Conservation (phyloP, 768 basidiomycete genomes). For the Boletus rex-veris region DNA sequence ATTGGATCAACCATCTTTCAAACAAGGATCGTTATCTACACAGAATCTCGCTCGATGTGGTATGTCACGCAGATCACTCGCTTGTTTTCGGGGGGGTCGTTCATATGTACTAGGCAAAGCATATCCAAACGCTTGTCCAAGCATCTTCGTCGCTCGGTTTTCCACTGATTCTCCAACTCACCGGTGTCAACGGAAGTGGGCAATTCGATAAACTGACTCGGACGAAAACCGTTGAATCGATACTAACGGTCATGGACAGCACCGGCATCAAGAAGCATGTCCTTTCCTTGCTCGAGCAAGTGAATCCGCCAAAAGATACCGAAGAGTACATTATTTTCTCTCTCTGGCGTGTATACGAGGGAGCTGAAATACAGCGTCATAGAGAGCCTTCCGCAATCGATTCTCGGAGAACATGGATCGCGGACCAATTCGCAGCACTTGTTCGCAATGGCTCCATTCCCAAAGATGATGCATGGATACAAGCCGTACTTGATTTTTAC, state of each 20-base stretch:
- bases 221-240: slow-evolving; percentile 87
- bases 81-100: background rate
- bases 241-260: slow-evolving; percentile 69
- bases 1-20: slow-evolving; percentile 94
- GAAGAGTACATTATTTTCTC: slow-evolving; percentile 37
- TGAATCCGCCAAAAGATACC: slow-evolving; percentile 45
- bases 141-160: slow-evolving; percentile 78
- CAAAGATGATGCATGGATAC: slow-evolving; percentile 77
- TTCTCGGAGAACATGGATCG: slow-evolving; percentile 71
- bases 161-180: slow-evolving; percentile 78
- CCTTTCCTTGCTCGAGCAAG: slow-evolving; percentile 60
- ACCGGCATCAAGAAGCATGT: slow-evolving; percentile 79
- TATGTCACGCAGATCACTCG: slow-evolving; percentile 32
- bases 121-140: slow-evolving; percentile 73
- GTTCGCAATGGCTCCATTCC: slow-evolving; percentile 77
- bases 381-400: slow-evolving; percentile 49
- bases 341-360: background rate
- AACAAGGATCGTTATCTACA: slow-evolving; percentile 85
- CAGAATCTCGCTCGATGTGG: slow-evolving; percentile 83
- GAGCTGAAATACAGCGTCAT: slow-evolving; percentile 13
- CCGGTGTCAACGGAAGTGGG: slow-evolving; percentile 75
- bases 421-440: slow-evolving; percentile 79
- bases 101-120: slow-evolving; percentile 51
- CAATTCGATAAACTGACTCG: slow-evolving; percentile 91
- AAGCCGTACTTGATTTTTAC: slow-evolving; percentile 75